phyloP scores from a whole-genome alignment of 2,329 filamentous ascomycete species.

The Dissoconium aciculare region DNA sequence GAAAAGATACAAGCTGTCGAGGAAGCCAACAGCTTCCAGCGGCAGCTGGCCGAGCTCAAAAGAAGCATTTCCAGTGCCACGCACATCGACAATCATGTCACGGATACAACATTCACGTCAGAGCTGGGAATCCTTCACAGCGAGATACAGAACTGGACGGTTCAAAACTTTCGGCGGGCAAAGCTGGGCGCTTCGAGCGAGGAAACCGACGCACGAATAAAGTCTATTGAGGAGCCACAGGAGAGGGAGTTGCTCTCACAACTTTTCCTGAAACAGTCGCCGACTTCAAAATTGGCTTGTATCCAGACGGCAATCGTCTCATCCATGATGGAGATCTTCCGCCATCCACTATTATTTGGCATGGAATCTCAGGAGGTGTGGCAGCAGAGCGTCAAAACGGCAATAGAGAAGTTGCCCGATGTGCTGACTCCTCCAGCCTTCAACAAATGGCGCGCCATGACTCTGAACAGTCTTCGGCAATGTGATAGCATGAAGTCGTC shows the following conservation, averaged over 20 bases:
- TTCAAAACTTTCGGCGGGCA: conserved; percentile 50
- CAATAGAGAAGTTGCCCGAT: conserved; percentile 12
- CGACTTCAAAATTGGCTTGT: conserved; percentile 44
- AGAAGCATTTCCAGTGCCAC: conserved; percentile 56
- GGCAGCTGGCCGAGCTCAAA: conserved; percentile 53
- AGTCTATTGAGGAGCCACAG: conserved; percentile 11
- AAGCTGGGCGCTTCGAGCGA: conserved; percentile 31
- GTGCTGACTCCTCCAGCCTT: conserved; percentile 32
- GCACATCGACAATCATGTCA: conserved; percentile 43
- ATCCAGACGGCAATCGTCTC: conserved; percentile 48
- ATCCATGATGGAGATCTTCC: conserved; percentile 49
- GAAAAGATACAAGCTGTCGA: conserved; percentile 9
- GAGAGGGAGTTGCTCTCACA: conserved; percentile 13
- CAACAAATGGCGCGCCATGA: conserved; percentile 54
- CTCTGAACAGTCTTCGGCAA: conserved; percentile 44
- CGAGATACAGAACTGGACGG: conserved; percentile 59
- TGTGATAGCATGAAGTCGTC: conserved; percentile 23
- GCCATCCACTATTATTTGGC: conserved; percentile 46
- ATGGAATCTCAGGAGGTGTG: conserved; percentile 35
- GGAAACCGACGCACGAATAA: conserved; percentile 13
- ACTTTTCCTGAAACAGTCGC: conserved; percentile 40
- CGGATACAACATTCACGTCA: conserved; percentile 52
- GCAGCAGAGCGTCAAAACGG: conserved; percentile 13
- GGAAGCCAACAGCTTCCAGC: conserved; percentile 20
- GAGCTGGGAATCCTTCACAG: conserved; percentile 46